phyloP scores from a whole-genome alignment of 805 yeast species.

The Saturnispora besseyi region DNA sequence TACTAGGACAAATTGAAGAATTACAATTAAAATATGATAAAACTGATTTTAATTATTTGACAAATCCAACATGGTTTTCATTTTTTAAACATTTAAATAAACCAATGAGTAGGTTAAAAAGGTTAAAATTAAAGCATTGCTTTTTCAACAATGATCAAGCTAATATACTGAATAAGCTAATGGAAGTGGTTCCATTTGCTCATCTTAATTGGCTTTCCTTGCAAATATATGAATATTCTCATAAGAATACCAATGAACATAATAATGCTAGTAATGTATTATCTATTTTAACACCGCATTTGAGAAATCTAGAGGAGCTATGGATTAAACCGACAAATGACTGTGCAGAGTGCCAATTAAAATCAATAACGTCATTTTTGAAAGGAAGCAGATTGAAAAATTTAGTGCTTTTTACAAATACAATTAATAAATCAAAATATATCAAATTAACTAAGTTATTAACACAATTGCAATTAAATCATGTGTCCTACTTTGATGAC shows the following conservation, averaged over 20 bases:
- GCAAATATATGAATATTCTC: conserved; percentile 22
- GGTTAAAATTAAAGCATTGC: conserved; percentile 18
- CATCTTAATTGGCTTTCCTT: conserved; percentile 15
- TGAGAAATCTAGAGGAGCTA: conserved; percentile 15
- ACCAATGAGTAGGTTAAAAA: conserved; percentile 9
- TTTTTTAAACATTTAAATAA: conserved; percentile 15
- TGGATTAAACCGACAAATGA: conserved; percentile 22
- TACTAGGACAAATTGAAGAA: conserved; percentile 7
- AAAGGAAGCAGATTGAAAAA: background rate
- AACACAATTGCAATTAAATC: conserved; percentile 6
- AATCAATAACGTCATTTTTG: conserved; percentile 10
- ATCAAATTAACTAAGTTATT: conserved; percentile 7
- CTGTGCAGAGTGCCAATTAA: conserved; percentile 22
- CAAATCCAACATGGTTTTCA: conserved; percentile 22
- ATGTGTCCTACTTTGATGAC: conserved; percentile 20
- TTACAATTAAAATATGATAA: conserved; percentile 16
- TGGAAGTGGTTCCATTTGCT: conserved; percentile 28
- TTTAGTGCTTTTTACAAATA: conserved; percentile 17
- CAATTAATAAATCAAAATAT: conserved; percentile 14
- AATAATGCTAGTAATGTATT: conserved; percentile 7
- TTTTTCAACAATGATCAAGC: conserved; percentile 19
- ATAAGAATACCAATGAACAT: conserved; percentile 10
- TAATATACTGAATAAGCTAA: conserved; percentile 25
- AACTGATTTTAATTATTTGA: conserved; percentile 20
- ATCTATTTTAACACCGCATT: conserved; percentile 14